Evolutionary conservation across 2,329 filamentous ascomycete genomes (phyloP), one percentile per base, ranked within the genome.

Genomic region (Mariannaea elegans): DNA sequence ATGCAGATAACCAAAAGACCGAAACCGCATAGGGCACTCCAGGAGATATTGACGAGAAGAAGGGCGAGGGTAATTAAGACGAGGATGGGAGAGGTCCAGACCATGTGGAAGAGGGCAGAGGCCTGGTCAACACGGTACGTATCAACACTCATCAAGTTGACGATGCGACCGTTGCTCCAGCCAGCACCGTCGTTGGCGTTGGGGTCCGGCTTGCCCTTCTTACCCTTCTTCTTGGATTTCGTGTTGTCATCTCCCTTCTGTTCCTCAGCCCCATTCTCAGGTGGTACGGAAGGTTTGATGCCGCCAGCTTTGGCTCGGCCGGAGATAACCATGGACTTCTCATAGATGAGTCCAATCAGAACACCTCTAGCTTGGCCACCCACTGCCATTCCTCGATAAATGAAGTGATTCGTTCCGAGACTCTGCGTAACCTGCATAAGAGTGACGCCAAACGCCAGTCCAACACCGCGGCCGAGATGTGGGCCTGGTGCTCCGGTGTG

Each of bases 101-200:
- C 81, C 79, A 97, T 86, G 75, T 99, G 95, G 76, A 97, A 94
- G 75, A 97, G 84, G 39, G 92, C 93, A 36, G 87, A 92, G 1
- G 93, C 93, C 72, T 93, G 90, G 70, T 98, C 94, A 61, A 99
- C 83, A 66, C 94, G 92, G 76, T 97, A 96, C 0, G 94, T 96
- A 73, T 98, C 94, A 42, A 95, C 93, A 62, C 92, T 94, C 94
- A 98, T 97, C 67, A 98, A 74, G 67, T 96, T 97, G 72, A 95
- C 88, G 51, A 98, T 92, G 63, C 93, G 88, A 19, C 95, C 95
- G 70, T 97, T 98, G 57, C 89, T 89, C 94, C 94, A 98, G 21
- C 94, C 95, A 19, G 87, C 82, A 3, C 90, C 91, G 69, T 95
- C 91, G 12, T 72, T 75, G 41, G 79, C 78, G 4, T 73, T 68